Evolutionary conservation across 2,329 filamentous ascomycete genomes (phyloP).

Genomic region (Tothia fuscella): DNA sequence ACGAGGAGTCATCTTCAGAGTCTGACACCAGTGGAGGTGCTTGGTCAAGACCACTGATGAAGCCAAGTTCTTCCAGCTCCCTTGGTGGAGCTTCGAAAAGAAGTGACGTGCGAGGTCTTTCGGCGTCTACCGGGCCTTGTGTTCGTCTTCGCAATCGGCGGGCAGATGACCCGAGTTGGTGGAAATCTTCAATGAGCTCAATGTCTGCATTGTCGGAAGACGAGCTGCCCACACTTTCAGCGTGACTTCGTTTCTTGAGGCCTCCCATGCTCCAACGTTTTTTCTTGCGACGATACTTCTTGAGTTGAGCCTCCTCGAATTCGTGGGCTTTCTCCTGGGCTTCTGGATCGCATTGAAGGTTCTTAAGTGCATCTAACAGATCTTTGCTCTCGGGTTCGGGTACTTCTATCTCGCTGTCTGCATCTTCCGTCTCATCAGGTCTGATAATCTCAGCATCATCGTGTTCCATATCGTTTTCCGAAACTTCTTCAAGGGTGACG

Average conservation of each 20-base stretch:
- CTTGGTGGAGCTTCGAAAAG: constrained; percentile 27
- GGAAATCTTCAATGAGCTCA: constrained; percentile 25
- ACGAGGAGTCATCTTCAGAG: not conserved
- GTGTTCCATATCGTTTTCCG: constrained; percentile 24
- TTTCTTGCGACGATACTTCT: constrained; percentile 24
- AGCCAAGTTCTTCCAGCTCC: constrained; percentile 9
- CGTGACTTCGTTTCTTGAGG: constrained; percentile 34
- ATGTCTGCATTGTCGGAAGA: constrained; percentile 29
- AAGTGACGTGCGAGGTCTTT: constrained; percentile 19
- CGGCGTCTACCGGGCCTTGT: constrained; percentile 24
- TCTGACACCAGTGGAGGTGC: not conserved
- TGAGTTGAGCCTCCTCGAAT: constrained; percentile 17
- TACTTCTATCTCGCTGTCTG: constrained; percentile 23
- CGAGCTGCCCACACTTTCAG: constrained; percentile 33
- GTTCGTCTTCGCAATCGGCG: constrained; percentile 32
- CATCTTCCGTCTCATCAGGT: constrained; percentile 34
- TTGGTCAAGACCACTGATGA: too few species aligned
- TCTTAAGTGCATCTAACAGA: constrained; percentile 22
- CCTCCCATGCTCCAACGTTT: constrained; percentile 29
- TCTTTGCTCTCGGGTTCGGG: constrained; percentile 16
- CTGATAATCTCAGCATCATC: constrained; percentile 32
- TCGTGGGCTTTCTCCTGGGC: constrained; percentile 18
- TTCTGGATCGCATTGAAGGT: constrained; percentile 23
- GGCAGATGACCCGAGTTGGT: constrained; percentile 25
- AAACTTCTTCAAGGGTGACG: constrained; percentile 33